Base-by-base conservation (phyloP, 2,329 filamentous ascomycete genomes). In the Helicocarpus griseus region DNA sequence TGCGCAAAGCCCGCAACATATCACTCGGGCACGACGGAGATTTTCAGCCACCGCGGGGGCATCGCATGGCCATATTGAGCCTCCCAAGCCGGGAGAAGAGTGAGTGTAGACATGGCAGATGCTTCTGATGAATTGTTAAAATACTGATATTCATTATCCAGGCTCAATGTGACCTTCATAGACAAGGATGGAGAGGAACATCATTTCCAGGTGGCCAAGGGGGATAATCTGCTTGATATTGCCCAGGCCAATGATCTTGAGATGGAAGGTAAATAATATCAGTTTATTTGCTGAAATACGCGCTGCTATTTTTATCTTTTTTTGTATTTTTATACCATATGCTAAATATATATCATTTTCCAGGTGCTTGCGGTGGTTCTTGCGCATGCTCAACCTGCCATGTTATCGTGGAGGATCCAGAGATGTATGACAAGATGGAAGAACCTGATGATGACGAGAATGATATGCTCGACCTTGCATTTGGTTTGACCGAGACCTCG, bases 311-410 rank as follows among this genome's bases (percentile, higher is more conserved):
- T 17, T 40, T 24, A 24, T 43, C 24, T 14, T 17, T 17, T 19
- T 17, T 28, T 7, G 17, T 43, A n/a, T 43, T 3, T 14, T 36
- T 14, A 4, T 14, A 31, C 11, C 11, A 14, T 1, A 8, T 46
- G 17, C 29, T 9, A 33, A 33, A 19, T 24, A 29, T 33, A 35
- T 39, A 31, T 41, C 45, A 40, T 45, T 17, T 19, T 28, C 3
- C 56, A 78, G 82, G 93, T 55, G 93, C 93, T 11, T 98, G 93
- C 65, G 93, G 93, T 59, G 93, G 89, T 21, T 93, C 87, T 31
- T 95, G 89, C 70, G 89, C 89, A 50, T 95, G 89, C 73, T 93
- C 87, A 52, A 95, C 89, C 5, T 95, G 89, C 73, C 89, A 95
- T 71, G 85, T 95, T 52, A 89, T 95, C 56, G 86, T 95, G 35